A percentile compares a stretch with the other conserved stretches of the same genome.
Evolutionary conservation across 2,329 filamentous ascomycete genomes (phyloP).

Genomic region (Trichoderma sp.): DNA sequence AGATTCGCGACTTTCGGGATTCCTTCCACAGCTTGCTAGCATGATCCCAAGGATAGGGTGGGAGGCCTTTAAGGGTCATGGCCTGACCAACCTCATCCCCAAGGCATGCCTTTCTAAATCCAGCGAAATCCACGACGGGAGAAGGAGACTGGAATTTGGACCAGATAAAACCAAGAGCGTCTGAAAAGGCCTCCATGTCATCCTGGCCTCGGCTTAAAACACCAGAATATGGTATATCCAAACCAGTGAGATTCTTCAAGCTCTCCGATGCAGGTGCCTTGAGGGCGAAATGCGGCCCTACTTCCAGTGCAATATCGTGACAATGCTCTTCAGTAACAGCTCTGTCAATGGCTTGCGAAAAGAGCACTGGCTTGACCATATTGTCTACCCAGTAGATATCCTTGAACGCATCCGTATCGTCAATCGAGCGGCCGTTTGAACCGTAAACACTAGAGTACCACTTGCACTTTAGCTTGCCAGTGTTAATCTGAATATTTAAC

Average conservation of each 20-base stretch:
- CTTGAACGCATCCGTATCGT: not conserved
- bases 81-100: not conserved
- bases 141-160: not conserved
- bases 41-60: not conserved
- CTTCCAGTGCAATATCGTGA: not conserved
- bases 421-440: not conserved
- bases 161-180: not conserved
- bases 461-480: not conserved
- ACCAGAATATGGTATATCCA: not conserved
- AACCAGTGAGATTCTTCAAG: not conserved
- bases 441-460: not conserved
- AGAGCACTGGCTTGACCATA: not conserved
- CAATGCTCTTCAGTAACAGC: not conserved
- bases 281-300: not conserved
- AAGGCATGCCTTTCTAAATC: not conserved
- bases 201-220: not conserved
- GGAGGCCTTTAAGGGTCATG: not conserved
- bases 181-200: not conserved
- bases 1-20: not conserved
- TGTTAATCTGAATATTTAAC: not conserved
- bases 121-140: not conserved
- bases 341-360: not conserved
- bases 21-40: not conserved
- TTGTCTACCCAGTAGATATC: not conserved
- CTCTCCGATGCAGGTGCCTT: not conserved